These are phyloP conservation scores for Microdochium bolleyi DNA, from an alignment of 2,329 filamentous ascomycete species.

Conservation along the genomic window DNA sequence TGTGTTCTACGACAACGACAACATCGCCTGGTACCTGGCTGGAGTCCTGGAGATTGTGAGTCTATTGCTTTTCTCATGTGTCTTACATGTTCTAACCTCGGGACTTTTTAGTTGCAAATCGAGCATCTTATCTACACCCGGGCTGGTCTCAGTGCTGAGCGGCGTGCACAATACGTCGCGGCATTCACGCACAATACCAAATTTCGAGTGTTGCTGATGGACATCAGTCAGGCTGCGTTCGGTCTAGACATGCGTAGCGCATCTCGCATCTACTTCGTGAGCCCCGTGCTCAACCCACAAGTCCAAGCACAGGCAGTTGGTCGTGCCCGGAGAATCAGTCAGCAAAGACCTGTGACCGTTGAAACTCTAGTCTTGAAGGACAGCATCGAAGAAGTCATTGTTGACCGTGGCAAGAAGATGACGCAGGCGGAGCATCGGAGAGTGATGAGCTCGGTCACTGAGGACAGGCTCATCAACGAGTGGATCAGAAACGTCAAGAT, in stretches of 20 bases:
- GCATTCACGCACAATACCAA: slow-evolving; percentile 64
- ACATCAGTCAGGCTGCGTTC: slow-evolving; percentile 81
- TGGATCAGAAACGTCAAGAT: slow-evolving; percentile 50
- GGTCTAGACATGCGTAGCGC: slow-evolving; percentile 80
- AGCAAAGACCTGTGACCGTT: slow-evolving; percentile 69
- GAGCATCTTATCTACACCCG: slow-evolving; percentile 61
- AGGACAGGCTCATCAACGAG: slow-evolving; percentile 48
- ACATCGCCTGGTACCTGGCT: slow-evolving; percentile 78
- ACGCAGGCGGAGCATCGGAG: slow-evolving; percentile 54
- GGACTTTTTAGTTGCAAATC: slow-evolving; percentile 40
- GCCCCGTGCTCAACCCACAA: slow-evolving; percentile 76
- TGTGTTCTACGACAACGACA: slow-evolving; percentile 86
- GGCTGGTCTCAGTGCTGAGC: slow-evolving; percentile 44
- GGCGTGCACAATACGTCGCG: slow-evolving; percentile 67
- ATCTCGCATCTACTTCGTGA: slow-evolving; percentile 82
- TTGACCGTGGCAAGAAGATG: slow-evolving; percentile 67
- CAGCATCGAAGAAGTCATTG: slow-evolving; percentile 79
- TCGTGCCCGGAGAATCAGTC: slow-evolving; percentile 79
- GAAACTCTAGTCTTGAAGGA: slow-evolving; percentile 76
- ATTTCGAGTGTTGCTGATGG: slow-evolving; percentile 78
- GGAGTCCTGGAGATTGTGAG: slow-evolving; percentile 67
- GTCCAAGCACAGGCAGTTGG: slow-evolving; percentile 89
- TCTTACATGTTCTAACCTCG: not conserved
- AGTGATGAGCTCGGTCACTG: slow-evolving; percentile 44
- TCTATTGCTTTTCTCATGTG: slow-evolving; percentile 2